Evolutionary conservation across 225 moss, liverwort and hornwort genomes (phyloP), one percentile per base, ranked within the genome.

Genomic region (Straminergon stramineum): DNA sequence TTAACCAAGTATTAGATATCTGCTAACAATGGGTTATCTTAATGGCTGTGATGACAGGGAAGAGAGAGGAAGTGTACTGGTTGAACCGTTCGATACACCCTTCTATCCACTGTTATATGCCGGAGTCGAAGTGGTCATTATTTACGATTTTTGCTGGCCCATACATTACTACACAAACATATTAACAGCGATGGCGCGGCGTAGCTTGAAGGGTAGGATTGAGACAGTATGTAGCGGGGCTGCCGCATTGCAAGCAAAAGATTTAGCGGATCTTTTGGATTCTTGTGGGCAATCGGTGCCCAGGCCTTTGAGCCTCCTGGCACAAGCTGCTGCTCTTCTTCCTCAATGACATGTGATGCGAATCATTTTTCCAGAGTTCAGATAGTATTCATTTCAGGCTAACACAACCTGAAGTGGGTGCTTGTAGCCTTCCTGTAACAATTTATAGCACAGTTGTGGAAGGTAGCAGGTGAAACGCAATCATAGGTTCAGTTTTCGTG

Each of bases 181-280:
- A 67, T 83, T 99, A 87, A 90, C 93, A 76, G 89, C 91, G 48
- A 97, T 99, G 95, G 95, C 97, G 19, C 96, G 96, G 68, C 87
- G 79, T 58, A 95, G 93, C 74, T 82, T 91, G 67, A 92, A 92
- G 64, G 96, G 97, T 34, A 90, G 91, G 89, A 77, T 99, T 19
- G 94, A 97, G 91, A 97, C 94, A n/a, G 89, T 99, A 45, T 99
- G 99, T 85, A 95, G 94, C 45, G 95, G 97, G 52, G 94, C 95
- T 57, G 95, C 95, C 85, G 97, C 94, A 28, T 78, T 91, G 76
- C 95, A 95, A 89, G 99, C 97, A 17, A 83, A 86, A 84, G 91
- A 92, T 75, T 78, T 99, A 84, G 93, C 89, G 83, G 84, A 94
- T 60, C 55, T 95, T 39, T 90, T 99, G 79, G 90, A 91, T 30